Percentiles rank a stretch among this genome's conserved stretches.
Conservation (phyloP, 352 stramenopile species). For the Phytophthora pluvialis region DNA sequence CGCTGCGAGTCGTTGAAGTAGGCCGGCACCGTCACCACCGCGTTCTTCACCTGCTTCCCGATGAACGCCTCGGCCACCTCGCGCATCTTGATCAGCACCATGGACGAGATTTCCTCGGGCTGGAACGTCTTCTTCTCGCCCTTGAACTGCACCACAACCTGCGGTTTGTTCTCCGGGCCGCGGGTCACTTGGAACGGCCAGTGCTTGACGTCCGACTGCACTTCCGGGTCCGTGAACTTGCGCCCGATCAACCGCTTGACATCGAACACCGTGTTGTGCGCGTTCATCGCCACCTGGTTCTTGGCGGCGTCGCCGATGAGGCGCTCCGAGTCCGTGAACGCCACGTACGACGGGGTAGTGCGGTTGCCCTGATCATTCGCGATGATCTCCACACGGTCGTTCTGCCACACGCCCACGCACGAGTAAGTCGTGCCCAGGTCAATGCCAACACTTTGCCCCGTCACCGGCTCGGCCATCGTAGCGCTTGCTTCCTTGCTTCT, state of each 20-base stretch:
- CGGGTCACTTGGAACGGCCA: conserved; percentile 71
- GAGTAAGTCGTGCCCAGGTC: conserved; percentile 97
- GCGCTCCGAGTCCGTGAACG: conserved; percentile 93
- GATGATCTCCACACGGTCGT: conserved; percentile 94
- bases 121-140: conserved; percentile 72
- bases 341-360: conserved; percentile 94
- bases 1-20: conserved; percentile 97
- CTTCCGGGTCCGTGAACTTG: conserved; percentile 74
- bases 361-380: conserved; percentile 96
- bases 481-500: not conserved
- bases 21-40: conserved; percentile 94
- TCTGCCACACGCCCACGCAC: conserved; percentile 94
- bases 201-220: conserved; percentile 83
- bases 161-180: conserved; percentile 65
- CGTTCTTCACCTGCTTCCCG: conserved; percentile 61
- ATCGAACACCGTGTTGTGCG: conserved; percentile 95
- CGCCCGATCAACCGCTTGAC: conserved; percentile 95
- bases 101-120: conserved; percentile 83
- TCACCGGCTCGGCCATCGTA: conserved; percentile 44
- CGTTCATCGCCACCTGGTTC: conserved; percentile 92
- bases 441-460: conserved; percentile 94
- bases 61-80: conserved; percentile 71
- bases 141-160: conserved; percentile 78
- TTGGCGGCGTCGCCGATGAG: conserved; percentile 95
- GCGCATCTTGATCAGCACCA: conserved; percentile 81